These are phyloP conservation scores for Podaxis sp. DNA, from an alignment of 768 basidiomycete genomes.

Conservation along the genomic window DNA sequence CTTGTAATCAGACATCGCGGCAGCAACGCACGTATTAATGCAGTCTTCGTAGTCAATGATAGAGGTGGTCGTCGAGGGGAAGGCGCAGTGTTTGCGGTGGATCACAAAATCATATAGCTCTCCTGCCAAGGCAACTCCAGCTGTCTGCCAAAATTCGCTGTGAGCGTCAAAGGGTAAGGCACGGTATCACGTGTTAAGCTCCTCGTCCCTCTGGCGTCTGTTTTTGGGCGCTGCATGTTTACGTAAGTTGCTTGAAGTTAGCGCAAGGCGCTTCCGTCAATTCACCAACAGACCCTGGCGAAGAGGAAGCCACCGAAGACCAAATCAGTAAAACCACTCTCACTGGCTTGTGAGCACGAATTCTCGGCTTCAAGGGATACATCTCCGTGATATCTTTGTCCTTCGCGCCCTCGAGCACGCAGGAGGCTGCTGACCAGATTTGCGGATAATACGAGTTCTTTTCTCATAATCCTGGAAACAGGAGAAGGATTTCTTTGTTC, in stretches of 20 bases:
- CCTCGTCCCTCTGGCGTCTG: not conserved
- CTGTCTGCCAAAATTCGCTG: constrained; percentile 5
- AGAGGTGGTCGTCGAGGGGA: not conserved
- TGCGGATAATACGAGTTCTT: not conserved
- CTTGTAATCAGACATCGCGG: constrained; percentile 35
- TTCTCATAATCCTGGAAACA: not conserved
- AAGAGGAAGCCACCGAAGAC: not conserved
- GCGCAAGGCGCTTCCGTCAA: not conserved
- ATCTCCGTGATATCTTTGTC: not conserved
- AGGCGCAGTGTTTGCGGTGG: not conserved
- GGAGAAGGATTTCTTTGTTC: not conserved
- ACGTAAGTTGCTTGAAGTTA: not conserved
- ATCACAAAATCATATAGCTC: constrained; percentile 5
- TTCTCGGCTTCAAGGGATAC: not conserved
- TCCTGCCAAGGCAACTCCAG: constrained; percentile 1
- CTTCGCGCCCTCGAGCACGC: not conserved
- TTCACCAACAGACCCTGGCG: not conserved
- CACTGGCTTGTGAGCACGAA: no score
- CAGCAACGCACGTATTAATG: not conserved
- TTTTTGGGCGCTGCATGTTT: no score
- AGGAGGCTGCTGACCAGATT: not conserved
- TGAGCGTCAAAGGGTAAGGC: not conserved
- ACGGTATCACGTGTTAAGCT: not conserved
- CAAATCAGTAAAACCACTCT: no score
- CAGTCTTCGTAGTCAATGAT: not conserved